Evolutionary conservation across 768 basidiomycete genomes (phyloP), one percentile per base, ranked within the genome.

Genomic region (Podaxis rugospora): DNA sequence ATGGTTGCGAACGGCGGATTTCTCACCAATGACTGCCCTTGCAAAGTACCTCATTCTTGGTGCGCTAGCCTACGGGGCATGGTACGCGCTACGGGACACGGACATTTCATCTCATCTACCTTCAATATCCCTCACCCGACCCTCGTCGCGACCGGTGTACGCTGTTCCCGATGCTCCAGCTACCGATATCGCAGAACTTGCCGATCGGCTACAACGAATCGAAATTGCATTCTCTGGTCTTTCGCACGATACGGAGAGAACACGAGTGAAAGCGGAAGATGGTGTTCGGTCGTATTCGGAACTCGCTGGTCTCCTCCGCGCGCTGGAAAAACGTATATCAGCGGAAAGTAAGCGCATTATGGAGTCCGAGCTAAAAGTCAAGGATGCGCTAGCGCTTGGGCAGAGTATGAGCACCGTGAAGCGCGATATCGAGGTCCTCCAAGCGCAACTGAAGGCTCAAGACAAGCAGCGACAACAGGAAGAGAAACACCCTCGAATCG

Each of bases 151-250:
- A 3, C 70, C 65, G 2, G 69, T 75, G 5, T 92, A 85, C 67
- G 71, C 74, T 1, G 74, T 85, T 0, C 86, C 89, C 0, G 80
- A 82, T 9, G 69, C 76, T 7, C 89, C 89, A 1, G 83, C 85
- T 1, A 77, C 80, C n/a, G 82, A 90, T 69, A 74, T 92, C 18
- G 80, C 81, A 3, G 90, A 90, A 58, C 74, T 93, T 23, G 77
- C 84, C 2, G 75, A 77, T 5, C 84, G 90, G 7, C 71, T 93
- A 11, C 80, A 82, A 62, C 75, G 76, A 37, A 80, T 93, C 42
- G 91, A 93, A 70, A 78, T 73, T 25, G 84, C 80, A 1, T 74
- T 92, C 13, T 83, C 85, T 13, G 78, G 80, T 5, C 74, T 93
- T 14, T 83, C 86, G 3, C 64, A 75, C 13, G 86, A 89, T 51